These are phyloP conservation scores for Lathyrus sativus DNA, from an alignment of 306 rosid genomes.

Conservation along the genomic window DNA sequence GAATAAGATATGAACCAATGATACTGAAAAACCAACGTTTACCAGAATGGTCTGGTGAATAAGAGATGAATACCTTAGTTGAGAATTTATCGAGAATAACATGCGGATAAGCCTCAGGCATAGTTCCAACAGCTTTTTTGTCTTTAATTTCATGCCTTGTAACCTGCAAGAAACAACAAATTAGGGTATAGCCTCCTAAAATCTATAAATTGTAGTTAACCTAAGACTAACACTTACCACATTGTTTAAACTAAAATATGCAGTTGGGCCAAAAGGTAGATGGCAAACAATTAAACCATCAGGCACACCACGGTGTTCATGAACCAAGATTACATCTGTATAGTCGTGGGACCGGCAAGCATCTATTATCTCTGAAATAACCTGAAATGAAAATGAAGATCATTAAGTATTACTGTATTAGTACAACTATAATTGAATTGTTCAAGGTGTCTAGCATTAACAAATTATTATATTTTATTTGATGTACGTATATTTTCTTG, in stretches of 20 bases:
- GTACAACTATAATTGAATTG: conserved; percentile 1
- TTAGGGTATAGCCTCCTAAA: conserved; percentile 32
- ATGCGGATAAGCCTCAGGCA: conserved; percentile 94
- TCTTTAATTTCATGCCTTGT: conserved; percentile 94
- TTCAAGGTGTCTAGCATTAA: conserved; percentile 10
- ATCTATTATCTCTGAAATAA: conserved; percentile 83
- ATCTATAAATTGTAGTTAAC: neutral
- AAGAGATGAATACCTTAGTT: conserved; percentile 64
- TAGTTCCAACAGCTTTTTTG: conserved; percentile 79
- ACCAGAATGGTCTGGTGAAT: conserved; percentile 5
- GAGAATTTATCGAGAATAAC: conserved; percentile 78
- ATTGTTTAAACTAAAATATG: conserved; percentile 81
- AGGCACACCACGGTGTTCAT: conserved; percentile 96
- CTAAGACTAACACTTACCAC: conserved; percentile 64
- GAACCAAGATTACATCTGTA: conserved; percentile 85
- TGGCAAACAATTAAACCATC: conserved; percentile 87
- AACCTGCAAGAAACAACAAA: conserved; percentile 54
- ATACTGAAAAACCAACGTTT: neutral
- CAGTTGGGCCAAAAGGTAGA: conserved; percentile 93
- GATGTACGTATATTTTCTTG: conserved; percentile 4
- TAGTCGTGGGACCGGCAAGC: conserved; percentile 84
- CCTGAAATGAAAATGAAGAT: conserved; percentile 51
- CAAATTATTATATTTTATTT: conserved; percentile 6
- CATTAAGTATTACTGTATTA: neutral
- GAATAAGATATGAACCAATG: conserved; percentile 3